Conservation (phyloP, 2,329 filamentous ascomycete genomes). For the Fusarium continuum region DNA sequence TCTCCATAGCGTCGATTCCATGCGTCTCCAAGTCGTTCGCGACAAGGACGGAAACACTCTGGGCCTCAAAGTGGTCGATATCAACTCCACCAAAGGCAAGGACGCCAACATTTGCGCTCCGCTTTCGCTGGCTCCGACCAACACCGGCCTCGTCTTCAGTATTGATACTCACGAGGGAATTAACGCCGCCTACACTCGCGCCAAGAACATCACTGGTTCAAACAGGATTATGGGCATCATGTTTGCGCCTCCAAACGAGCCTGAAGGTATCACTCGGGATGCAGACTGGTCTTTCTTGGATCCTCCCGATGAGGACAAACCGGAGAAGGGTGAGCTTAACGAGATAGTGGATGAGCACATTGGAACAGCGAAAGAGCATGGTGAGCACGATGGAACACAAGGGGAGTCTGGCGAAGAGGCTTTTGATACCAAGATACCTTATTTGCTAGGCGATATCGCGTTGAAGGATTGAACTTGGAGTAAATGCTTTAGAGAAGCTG, state of each 20-base stretch:
- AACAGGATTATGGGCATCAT: conserved; percentile 12
- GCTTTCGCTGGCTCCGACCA: not conserved
- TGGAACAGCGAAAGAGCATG: too few species aligned
- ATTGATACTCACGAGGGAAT: not conserved
- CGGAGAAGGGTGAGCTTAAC: not conserved
- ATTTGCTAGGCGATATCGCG: too few species aligned
- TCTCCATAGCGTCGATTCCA: conserved; percentile 8
- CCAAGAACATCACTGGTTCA: not conserved
- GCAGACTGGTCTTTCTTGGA: conserved; percentile 13
- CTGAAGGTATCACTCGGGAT: not conserved
- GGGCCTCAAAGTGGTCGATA: conserved; percentile 1
- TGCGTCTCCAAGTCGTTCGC: conserved; percentile 12
- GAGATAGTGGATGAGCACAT: not conserved
- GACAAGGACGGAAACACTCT: not conserved
- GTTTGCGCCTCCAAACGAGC: conserved; percentile 3
- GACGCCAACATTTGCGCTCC: conserved; percentile 3
- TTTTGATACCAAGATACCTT: too few species aligned
- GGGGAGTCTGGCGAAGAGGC: too few species aligned
- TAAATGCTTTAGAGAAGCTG: too few species aligned
- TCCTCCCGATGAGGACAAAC: not conserved
- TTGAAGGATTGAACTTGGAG: too few species aligned
- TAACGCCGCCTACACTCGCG: not conserved
- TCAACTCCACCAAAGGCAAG: not conserved
- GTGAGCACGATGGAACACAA: too few species aligned
- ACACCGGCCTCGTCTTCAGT: conserved; percentile 11